These are phyloP conservation scores for Dendrothele bispora DNA, from an alignment of 768 basidiomycete genomes.

Conservation along the genomic window DNA sequence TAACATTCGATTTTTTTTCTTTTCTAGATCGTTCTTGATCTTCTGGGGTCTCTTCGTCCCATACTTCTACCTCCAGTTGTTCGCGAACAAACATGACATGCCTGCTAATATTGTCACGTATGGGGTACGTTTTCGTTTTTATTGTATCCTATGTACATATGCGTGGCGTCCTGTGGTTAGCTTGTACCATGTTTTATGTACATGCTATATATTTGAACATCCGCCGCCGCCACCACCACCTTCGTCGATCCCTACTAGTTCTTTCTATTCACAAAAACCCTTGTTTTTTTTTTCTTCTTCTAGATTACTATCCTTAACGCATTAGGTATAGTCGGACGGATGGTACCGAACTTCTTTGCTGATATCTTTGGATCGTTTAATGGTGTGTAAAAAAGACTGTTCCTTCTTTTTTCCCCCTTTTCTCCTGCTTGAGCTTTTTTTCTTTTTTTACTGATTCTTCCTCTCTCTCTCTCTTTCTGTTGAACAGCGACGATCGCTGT, in stretches of 20 bases:
- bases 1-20: too few species aligned
- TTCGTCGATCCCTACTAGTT: too few species aligned
- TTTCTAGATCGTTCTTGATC: constrained; percentile 7
- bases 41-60: constrained; percentile 9
- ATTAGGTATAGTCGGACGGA: constrained; percentile 3
- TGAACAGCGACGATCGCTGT: constrained; percentile 3
- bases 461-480: too few species aligned
- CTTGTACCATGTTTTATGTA: too few species aligned
- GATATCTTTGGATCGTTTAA: constrained; percentile 6
- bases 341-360: constrained; percentile 3
- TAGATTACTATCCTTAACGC: constrained; percentile 8
- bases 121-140: too few species aligned
- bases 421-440: too few species aligned
- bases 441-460: too few species aligned
- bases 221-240: too few species aligned
- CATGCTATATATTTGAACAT: too few species aligned
- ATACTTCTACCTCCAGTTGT: constrained; percentile 9
- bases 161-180: too few species aligned
- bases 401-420: not conserved
- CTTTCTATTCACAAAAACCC: too few species aligned
- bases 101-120: constrained; percentile 7
- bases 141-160: too few species aligned
- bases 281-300: not conserved
- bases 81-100: constrained; percentile 3
- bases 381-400: not conserved